phyloP scores from a whole-genome alignment of 352 stramenopile genomes.

The Phytophthora hibernalis region DNA sequence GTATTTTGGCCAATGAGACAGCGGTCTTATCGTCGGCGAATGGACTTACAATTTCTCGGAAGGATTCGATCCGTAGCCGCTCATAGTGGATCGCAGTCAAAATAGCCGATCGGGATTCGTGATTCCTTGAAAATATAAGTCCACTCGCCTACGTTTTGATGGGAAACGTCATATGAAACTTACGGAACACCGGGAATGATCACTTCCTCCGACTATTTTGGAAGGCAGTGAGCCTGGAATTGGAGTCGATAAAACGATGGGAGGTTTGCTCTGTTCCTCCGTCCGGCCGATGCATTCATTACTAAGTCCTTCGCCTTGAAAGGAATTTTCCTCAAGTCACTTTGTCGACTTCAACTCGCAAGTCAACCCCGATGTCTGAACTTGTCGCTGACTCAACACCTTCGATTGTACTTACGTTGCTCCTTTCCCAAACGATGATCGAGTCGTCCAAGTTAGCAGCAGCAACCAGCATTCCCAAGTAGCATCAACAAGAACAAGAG shows the following conservation, averaged over 20 bases:
- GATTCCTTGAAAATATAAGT: too few relatives aligned
- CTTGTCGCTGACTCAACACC: slow-evolving; percentile 10
- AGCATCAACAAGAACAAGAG: background rate
- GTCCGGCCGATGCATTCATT: background rate
- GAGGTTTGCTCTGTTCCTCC: background rate
- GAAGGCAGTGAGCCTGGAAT: background rate
- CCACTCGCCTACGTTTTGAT: too few relatives aligned
- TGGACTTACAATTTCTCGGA: too few relatives aligned
- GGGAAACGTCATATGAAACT: too few relatives aligned
- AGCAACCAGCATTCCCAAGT: background rate
- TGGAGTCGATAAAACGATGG: background rate
- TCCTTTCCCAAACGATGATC: slow-evolving; percentile 2
- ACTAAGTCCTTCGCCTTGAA: too few relatives aligned
- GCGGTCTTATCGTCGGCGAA: too few relatives aligned
- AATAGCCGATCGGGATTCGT: too few relatives aligned
- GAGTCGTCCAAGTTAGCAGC: background rate
- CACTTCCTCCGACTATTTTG: slow-evolving; percentile 6
- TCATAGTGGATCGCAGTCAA: too few relatives aligned
- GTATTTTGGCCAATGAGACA: too few relatives aligned
- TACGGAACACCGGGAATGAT: too few relatives aligned
- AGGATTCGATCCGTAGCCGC: too few relatives aligned
- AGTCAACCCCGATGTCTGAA: slow-evolving; percentile 4
- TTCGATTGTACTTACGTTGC: slow-evolving; percentile 11
- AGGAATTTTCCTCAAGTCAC: background rate
- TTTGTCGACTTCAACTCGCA: background rate